Percentiles rank a stretch among this genome's conserved stretches.
phyloP scores from a whole-genome alignment of 2,329 filamentous ascomycete genomes.

The Epichloe glyceriae region DNA sequence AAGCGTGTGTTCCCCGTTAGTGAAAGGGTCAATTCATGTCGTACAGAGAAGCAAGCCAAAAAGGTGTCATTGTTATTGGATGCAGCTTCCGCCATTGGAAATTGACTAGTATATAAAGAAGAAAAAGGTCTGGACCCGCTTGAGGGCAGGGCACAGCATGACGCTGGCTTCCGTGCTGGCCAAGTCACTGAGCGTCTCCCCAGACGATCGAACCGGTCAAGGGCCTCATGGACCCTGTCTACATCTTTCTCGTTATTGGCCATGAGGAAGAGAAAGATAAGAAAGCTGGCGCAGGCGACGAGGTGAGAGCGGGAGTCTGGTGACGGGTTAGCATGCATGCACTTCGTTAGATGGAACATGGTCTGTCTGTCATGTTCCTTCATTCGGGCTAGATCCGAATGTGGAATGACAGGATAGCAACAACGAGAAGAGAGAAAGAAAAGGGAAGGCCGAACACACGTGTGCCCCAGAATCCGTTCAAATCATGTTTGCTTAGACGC shows the following conservation, averaged over 20 bases:
- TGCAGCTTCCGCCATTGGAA: too few species aligned
- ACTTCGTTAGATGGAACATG: too few species aligned
- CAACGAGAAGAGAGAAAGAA: not conserved
- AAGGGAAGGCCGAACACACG: not conserved
- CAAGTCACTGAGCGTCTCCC: not conserved
- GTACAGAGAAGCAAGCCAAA: too few species aligned
- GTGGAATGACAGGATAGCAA: too few species aligned
- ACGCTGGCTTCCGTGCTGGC: not conserved
- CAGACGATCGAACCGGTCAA: not conserved
- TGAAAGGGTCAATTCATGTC: too few species aligned
- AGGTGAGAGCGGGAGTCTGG: conserved; percentile 27
- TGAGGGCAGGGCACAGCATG: not conserved
- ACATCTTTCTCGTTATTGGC: conserved; percentile 10
- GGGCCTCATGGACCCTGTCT: not conserved
- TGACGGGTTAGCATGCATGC: not conserved
- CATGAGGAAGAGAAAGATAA: conserved; percentile 33
- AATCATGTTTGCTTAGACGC: not conserved
- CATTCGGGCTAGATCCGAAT: too few species aligned
- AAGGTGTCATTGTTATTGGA: too few species aligned
- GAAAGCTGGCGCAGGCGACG: conserved; percentile 33
- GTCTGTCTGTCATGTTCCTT: not conserved
- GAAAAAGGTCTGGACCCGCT: not conserved
- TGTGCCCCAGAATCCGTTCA: not conserved
- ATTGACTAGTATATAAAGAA: too few species aligned
- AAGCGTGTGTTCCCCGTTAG: too few species aligned